Base-by-base conservation (phyloP, 208 protist genomes). In the Leishmania gerbilli region DNA sequence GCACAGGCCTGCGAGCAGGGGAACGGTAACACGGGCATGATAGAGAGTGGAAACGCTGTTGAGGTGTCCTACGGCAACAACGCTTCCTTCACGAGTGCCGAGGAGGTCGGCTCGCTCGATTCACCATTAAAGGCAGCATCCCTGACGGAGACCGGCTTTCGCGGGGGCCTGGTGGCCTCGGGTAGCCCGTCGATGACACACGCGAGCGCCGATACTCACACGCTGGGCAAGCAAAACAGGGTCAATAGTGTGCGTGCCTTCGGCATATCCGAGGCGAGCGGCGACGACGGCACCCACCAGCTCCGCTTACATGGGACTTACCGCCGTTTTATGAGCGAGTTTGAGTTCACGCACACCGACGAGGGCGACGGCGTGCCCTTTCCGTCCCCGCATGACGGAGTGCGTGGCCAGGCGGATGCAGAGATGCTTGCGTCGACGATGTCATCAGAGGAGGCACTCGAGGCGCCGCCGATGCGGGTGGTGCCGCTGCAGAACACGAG, bases 311-410 rank as follows among this genome's bases (percentile, higher is more conserved):
- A 86, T 58, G 77, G 64, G 31, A 40, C 74, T n/a, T 86, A 86
- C 74, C 76, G 64, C 65, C 82, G 82, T 65, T 80, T 80, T 74
- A 79, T 86, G 64, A 55, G 79, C 37, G 67, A 82, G 62, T 86
- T 77, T 21, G 82, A 79, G 42, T 86, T 86, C 56, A 75, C 17
- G 68, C 45, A 56, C 24, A 24, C 27, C 19, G 74, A 77, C 74
- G 74, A 55, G 21, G 78, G 79, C 40, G 72, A 55, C 13, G 19
- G 13, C 47, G 21, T 79, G 31, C 82, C 82, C 17, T 86, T 86
- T 17, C 82, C 87, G 5, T 88, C 87, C 31, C 87, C 87, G 24
- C 87, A 90, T 76, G 84, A 90, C 55, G 87, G 87, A 49, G 80
- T 85, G 6, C 75, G 74, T 31, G 82, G 62, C 27, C 85, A 88